Conservation (phyloP, 495 filamentous ascomycete species). For the Penicillium taxi region DNA sequence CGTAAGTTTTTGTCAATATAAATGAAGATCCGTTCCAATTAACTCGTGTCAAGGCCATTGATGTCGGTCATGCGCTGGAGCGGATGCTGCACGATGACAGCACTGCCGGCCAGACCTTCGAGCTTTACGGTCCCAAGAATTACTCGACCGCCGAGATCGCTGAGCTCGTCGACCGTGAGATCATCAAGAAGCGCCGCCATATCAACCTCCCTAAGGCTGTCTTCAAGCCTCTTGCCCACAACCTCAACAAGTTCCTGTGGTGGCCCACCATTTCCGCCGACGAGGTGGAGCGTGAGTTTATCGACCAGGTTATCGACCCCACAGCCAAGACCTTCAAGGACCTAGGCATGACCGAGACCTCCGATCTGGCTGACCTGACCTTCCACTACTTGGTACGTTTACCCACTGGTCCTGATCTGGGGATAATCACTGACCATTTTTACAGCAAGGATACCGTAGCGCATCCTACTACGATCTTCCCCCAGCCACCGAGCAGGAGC, state of each 20-base stretch:
- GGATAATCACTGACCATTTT: constrained; percentile 17
- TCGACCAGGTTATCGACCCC: constrained; percentile 86
- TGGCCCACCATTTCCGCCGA: constrained; percentile 81
- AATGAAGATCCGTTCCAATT: neutral
- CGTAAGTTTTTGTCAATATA: constrained; percentile 43
- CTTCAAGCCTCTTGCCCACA: constrained; percentile 59
- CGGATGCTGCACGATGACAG: constrained; percentile 81
- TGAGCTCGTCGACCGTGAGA: constrained; percentile 82
- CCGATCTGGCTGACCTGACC: constrained; percentile 70
- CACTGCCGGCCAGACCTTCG: constrained; percentile 83
- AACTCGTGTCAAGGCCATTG: constrained; percentile 53
- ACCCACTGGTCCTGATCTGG: neutral
- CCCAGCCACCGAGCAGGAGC: constrained; percentile 89
- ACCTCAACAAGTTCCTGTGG: constrained; percentile 76
- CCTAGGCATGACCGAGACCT: constrained; percentile 71
- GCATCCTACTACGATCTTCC: constrained; percentile 83
- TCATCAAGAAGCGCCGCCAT: constrained; percentile 79
- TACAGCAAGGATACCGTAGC: constrained; percentile 75
- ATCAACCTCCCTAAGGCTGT: constrained; percentile 83
- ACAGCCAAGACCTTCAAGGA: constrained; percentile 94
- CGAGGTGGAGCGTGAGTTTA: constrained; percentile 85
- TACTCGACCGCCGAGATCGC: constrained; percentile 85
- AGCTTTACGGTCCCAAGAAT: constrained; percentile 90
- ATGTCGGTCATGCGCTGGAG: constrained; percentile 84
- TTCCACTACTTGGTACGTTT: constrained; percentile 83